Base-by-base conservation (phyloP, 2,329 filamentous ascomycete genomes). In the Tricladium varicosporioides region DNA sequence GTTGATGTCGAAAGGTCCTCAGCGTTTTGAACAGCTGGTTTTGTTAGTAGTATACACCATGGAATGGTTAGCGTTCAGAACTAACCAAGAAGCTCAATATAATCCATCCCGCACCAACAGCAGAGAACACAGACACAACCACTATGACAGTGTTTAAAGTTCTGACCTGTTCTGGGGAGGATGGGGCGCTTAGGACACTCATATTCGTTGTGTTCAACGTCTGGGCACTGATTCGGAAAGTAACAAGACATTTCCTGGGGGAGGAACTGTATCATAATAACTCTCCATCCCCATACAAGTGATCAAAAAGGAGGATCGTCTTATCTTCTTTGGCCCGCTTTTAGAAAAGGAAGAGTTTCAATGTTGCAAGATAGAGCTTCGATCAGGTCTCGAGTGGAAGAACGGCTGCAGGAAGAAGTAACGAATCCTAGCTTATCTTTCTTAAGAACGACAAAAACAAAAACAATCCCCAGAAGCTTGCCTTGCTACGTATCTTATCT, bases 1-100 rank as follows among this genome's bases (percentile, higher is more conserved):
- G 66, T 53, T 74, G 72, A 60, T 76, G 74, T 2, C 74, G 68
- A 58, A 75, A 75, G 8, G 67, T 71, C 22, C 73, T 65, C 18
- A 75, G 61, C 51, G 67, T 63, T 50, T 69, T 69, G 58, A 76
- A 75, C n/a, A 70, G 56, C 73, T 76, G 52, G 2, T 32, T 18
- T 32, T 32, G 40, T 15, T 15, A 42, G 31, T 19, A n/a, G 11
- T 18, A 11, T 16, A n/a, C 42, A 32, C 42, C 4, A 19, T 32
- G 13, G 14, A 44, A 19, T 22, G n/a, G 18, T 13, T 40, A 14
- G 16, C 19, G 9, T 14, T 27, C 22, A 18, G 16, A 27, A 63
- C 64, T 58, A 54, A 71, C 70, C 46, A 61, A 53, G 54, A 74
- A 75, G 54, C 70, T 75, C 8, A 69, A 22, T 15, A 74, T 69